Conservation (phyloP, 2,329 filamentous ascomycete species). For the Bretziella fagacearum region DNA sequence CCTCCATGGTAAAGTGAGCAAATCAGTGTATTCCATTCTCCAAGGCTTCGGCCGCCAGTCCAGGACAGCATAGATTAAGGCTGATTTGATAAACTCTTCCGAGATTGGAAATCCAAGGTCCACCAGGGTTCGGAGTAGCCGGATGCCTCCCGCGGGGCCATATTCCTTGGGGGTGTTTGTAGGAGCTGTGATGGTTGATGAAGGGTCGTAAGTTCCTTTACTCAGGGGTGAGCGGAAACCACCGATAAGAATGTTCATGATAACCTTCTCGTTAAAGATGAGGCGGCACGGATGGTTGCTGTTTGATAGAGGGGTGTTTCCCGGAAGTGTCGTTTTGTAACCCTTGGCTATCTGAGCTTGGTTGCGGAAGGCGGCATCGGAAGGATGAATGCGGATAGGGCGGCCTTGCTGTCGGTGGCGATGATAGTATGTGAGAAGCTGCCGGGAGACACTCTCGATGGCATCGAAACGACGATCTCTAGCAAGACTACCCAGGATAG, state of each 20-base stretch:
- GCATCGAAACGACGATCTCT: conserved; percentile 1
- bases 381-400: conserved; percentile 9
- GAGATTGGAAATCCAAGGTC: conserved; percentile 7
- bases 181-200: background rate
- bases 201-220: background rate
- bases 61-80: conserved; percentile 9
- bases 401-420: background rate
- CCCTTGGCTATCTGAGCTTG: background rate
- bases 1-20: conserved; percentile 10
- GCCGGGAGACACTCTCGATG: conserved; percentile 1
- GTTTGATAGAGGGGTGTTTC: conserved; percentile 5
- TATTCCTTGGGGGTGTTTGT: background rate
- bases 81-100: conserved; percentile 3
- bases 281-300: conserved; percentile 10
- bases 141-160: conserved; percentile 12
- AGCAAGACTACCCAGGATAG: conserved; percentile 3
- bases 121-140: conserved; percentile 7
- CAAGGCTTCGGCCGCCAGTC: conserved; percentile 13
- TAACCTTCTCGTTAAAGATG: conserved; percentile 12
- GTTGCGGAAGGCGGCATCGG: conserved; percentile 10
- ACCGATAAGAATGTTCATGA: conserved; percentile 9
- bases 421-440: conserved; percentile 1
- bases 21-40: conserved; percentile 2
- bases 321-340: conserved; percentile 4
- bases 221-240: conserved; percentile 9